Conservation (phyloP, 1,284 basidiomycete species). For the Rhodotorula sp. region DNA sequence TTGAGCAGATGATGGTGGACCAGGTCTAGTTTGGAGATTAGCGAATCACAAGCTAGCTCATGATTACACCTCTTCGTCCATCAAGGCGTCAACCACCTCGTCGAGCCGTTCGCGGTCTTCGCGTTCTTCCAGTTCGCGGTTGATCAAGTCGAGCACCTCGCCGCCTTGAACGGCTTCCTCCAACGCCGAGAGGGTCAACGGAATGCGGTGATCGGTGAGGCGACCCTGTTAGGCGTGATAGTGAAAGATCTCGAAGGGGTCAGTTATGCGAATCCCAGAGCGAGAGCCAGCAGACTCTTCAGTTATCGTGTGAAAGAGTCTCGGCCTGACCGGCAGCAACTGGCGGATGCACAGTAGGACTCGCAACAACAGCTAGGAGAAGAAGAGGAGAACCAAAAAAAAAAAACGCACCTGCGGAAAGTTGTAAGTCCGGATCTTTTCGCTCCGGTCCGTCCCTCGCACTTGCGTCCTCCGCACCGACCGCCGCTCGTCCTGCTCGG, state of each 20-base stretch:
- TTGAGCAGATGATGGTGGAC: no score
- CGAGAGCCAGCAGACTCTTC: background rate
- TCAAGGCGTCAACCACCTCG: constrained; percentile 14
- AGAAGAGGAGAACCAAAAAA: background rate
- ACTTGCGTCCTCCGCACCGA: constrained; percentile 70
- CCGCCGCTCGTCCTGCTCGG: constrained; percentile 62
- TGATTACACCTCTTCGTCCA: background rate
- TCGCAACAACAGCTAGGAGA: background rate
- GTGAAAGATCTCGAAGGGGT: no score
- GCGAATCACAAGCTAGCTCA: background rate
- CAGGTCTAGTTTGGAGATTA: no score
- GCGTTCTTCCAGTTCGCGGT: constrained; percentile 23
- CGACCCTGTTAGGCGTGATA: constrained; percentile 61
- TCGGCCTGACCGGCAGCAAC: background rate
- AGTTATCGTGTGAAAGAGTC: background rate
- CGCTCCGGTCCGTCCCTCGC: constrained; percentile 75
- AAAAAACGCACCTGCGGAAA: constrained; percentile 66
- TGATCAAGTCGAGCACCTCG: constrained; percentile 46
- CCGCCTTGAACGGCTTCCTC: constrained; percentile 74
- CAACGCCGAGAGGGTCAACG: constrained; percentile 71
- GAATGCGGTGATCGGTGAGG: constrained; percentile 86
- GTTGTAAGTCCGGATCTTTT: constrained; percentile 93
- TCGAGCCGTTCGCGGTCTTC: constrained; percentile 35
- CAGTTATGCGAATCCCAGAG: no score
- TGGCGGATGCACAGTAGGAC: background rate